Evolutionary conservation across 768 basidiomycete species (phyloP), one percentile per base, ranked within the genome.

Genomic region (Mycena indigotica): DNA sequence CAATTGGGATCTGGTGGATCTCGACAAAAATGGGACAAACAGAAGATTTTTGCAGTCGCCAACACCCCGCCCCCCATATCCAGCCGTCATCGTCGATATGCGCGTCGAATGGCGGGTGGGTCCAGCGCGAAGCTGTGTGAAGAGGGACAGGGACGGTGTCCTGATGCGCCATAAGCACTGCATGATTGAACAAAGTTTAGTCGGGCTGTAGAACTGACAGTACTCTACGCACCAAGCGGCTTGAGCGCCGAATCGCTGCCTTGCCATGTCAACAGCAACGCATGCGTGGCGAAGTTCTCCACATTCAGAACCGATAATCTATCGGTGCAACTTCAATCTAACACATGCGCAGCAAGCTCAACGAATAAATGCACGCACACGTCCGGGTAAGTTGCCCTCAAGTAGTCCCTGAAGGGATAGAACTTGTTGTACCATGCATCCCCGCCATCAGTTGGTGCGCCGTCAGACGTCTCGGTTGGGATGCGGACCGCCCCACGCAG

Each of bases 181-280:
- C 35, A 2, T n/a, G 1, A 16, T 16, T 29, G 24, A 15, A 57
- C 17, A 24, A 72, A 72, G 13, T 21, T 23, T 8, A 5, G 8
- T 8, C 10, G 17, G 32, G 32, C 8, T 76, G 67, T 75, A 75
- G 50, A 78, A 77, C 4, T 6, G 13, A 16, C 15, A 8, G 15
- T 13, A 44, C 69, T 73, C 4, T 71, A 69, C 48, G 77, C 60
- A 17, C 84, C 67, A 5, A 83, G 50, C 0, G 84, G 87, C 65
- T 84, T 84, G 50, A 81, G 68, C 3, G 69, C 60, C 4, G 70
- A 48, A 29, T 82, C 72, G 17, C 75, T 74, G 15, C 85, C 85
- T 50, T 77, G 69, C 83, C 84, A 86, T 19, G 77, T 76, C 62
- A 80, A 84, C 2, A 86, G 69, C 19, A 86, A 70, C 0, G 80